Percentiles rank a stretch among this genome's conserved stretches.
Conservation (phyloP, 2,329 filamentous ascomycete genomes). For the Tolypocladium tundrense region DNA sequence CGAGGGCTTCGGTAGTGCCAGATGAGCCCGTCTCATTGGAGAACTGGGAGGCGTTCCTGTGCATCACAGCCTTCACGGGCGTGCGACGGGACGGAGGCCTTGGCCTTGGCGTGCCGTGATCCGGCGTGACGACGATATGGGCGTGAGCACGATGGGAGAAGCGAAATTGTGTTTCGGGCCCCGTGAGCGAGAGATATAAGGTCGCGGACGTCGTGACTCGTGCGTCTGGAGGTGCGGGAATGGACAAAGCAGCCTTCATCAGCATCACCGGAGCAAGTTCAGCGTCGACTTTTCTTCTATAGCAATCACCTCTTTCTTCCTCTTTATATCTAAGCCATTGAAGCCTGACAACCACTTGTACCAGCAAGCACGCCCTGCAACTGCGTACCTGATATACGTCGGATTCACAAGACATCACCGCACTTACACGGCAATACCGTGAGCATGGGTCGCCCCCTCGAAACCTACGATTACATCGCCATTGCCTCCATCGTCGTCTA, state of each 20-base stretch:
- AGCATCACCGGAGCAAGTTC: not conserved
- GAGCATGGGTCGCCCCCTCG: constrained; percentile 11
- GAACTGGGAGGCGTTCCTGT: no score
- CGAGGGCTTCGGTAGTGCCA: not conserved
- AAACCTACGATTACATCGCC: constrained; percentile 19
- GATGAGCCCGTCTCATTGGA: not conserved
- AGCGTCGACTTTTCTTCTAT: not conserved
- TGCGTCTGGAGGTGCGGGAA: not conserved
- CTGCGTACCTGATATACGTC: not conserved
- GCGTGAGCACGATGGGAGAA: not conserved
- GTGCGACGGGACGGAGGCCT: not conserved
- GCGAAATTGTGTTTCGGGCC: not conserved
- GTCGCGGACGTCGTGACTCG: not conserved
- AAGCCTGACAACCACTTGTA: not conserved
- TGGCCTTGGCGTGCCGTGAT: not conserved
- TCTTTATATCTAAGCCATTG: not conserved
- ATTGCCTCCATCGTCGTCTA: constrained; percentile 21
- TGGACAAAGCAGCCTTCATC: not conserved
- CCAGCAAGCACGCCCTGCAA: not conserved
- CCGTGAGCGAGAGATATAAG: not conserved
- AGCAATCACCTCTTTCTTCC: not conserved
- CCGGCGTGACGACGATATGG: not conserved
- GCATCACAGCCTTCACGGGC: not conserved
- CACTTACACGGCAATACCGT: not conserved
- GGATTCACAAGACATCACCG: not conserved